Conservation (phyloP, 257 asterid genomes). For the Phtheirospermum japonicum region DNA sequence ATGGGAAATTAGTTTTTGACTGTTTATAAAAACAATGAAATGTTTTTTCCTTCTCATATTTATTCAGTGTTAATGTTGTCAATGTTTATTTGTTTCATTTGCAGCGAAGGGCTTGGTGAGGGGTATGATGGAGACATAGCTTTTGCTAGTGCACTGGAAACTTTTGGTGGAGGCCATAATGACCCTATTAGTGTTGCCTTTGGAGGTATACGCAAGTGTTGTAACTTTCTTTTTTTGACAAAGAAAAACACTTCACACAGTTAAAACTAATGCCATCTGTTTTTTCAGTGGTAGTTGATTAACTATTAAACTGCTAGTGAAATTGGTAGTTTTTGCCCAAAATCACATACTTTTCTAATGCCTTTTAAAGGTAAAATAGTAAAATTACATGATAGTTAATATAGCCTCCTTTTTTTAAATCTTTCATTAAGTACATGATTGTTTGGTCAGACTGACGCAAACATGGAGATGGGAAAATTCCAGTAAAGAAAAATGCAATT, state of each 20-base stretch:
- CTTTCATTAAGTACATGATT: not conserved
- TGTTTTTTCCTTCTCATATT: not conserved
- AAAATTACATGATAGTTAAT: not conserved
- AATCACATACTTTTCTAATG: not conserved
- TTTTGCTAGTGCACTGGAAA: constrained; percentile 92
- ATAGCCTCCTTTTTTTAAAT: not conserved
- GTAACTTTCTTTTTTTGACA: not conserved
- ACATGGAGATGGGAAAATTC: not conserved
- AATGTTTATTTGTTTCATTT: constrained; percentile 28
- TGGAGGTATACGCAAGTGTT: constrained; percentile 63
- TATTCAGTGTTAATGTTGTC: constrained; percentile 7
- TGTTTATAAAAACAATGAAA: not conserved
- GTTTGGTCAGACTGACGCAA: too few relatives aligned
- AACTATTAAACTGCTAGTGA: not conserved
- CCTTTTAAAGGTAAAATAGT: not conserved
- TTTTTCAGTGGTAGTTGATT: not conserved
- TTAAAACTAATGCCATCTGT: not conserved
- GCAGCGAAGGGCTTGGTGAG: constrained; percentile 99
- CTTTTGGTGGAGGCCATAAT: constrained; percentile 98
- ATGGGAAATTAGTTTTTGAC: constrained; percentile 3
- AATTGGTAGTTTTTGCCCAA: not conserved
- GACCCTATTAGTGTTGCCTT: constrained; percentile 98
- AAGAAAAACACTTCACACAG: not conserved
- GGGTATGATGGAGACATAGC: constrained; percentile 98
- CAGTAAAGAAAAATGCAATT: not conserved